Evolutionary conservation across 1,284 basidiomycete genomes (phyloP).

Genomic region (Schizophyllum commune): DNA sequence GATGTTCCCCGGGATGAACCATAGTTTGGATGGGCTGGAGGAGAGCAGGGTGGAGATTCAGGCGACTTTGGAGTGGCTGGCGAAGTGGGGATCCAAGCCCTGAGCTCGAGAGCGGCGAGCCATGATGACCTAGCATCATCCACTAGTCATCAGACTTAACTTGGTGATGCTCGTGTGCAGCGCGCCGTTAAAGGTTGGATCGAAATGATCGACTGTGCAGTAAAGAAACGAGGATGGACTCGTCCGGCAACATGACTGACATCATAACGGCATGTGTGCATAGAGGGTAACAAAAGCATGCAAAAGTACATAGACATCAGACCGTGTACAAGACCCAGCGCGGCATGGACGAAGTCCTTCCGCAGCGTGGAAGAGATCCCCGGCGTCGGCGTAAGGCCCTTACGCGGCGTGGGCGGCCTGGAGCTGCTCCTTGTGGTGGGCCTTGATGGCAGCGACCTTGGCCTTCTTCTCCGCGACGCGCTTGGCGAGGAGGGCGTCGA

Average conservation of each 20-base stretch:
- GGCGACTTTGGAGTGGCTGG: slow-evolving; percentile 46
- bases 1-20: slow-evolving; percentile 54
- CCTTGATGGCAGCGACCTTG: slow-evolving; percentile 73
- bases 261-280: not conserved
- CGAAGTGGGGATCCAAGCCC: not conserved
- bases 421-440: slow-evolving; percentile 51
- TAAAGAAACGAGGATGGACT: not conserved
- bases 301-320: not conserved
- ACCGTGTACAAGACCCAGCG: not conserved
- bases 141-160: too few species aligned
- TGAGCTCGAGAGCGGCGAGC: too few species aligned
- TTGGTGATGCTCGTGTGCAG: too few species aligned
- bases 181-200: too few species aligned
- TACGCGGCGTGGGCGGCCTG: slow-evolving; percentile 4
- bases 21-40: slow-evolving; percentile 58
- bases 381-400: not conserved
- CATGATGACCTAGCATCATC: too few species aligned
- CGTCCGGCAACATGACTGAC: not conserved
- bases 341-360: too few species aligned
- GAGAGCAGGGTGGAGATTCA: slow-evolving; percentile 44
- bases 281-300: not conserved
- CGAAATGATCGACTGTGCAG: too few species aligned
- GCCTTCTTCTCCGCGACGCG: slow-evolving; percentile 91
- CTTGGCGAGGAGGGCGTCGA: slow-evolving; percentile 85
- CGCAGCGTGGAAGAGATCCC: too few species aligned